Base-by-base conservation (phyloP, 2,329 filamentous ascomycete genomes). In the Amauroascus verrucosus region DNA sequence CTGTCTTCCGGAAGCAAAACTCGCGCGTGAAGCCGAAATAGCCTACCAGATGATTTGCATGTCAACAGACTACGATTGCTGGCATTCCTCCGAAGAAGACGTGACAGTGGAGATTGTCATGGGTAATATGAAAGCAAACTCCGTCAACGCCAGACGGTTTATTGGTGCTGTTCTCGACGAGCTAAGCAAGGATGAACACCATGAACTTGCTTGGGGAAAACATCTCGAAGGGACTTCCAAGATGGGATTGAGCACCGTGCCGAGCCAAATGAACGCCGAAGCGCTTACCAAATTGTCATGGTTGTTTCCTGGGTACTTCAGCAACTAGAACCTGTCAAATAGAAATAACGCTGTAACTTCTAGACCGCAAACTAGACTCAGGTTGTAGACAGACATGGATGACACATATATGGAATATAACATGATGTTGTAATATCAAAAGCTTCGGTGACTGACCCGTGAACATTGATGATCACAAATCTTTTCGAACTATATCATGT, bases 51-150 rank as follows among this genome's bases (percentile, higher is more conserved):
- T 96, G 81, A 95, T 98, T 65, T 95, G 91, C 77, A 98, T 98
- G 93, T 88, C 88, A 32, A 98, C 93, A 26, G 93, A 98, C 75
- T 98, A 98, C 70, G 93, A 98, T 76, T 97, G 91, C 81, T 98
- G 93, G 93, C 86, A 90, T 67, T 48, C 51, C 48, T 82, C 80
- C 18, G 80, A 79, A 47, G 87, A 86, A 59, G 75, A 80, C 57
- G 93, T 98, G 58, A 90, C 89, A 57, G 93, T 98, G 20, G 87
- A 90, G 70, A 95, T 97, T 86, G 93, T 98, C 53, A 88, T 95
- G 83, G 85, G 82, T 57, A 88, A 95, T 72, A 98, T 98, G 93
- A 85, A 86, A 67, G 85, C 88, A 60, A 98, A 98, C 71, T 79
- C 86, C 50, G 78, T 84, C 65, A 98, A 97, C 65, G 93, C 93